phyloP scores from a whole-genome alignment of 805 yeast species.

The Kuraishia borneana region DNA sequence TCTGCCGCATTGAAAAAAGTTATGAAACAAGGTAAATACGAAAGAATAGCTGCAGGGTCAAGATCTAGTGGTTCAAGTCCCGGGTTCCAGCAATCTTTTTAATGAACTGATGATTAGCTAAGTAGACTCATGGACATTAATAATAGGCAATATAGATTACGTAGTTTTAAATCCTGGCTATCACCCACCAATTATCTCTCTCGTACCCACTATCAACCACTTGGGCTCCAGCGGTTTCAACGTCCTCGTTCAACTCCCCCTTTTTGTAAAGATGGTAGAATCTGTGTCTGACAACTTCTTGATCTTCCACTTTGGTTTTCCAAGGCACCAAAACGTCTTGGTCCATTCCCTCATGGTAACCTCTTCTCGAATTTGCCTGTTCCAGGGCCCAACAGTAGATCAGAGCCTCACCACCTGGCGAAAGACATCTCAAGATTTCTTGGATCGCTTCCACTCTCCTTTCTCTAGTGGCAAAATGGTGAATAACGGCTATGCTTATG shows the following conservation, averaged over 20 bases:
- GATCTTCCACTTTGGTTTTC: conserved; percentile 46
- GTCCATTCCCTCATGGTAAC: conserved; percentile 83
- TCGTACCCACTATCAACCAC: conserved; percentile 76
- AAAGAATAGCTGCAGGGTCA: conserved; percentile 44
- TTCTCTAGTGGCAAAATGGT: conserved; percentile 81
- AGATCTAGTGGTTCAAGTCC: conserved; percentile 2
- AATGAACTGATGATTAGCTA: conserved; percentile 1
- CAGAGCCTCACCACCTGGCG: conserved; percentile 53
- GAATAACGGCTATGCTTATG: conserved; percentile 89
- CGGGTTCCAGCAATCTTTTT: not conserved
- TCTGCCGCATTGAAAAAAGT: conserved; percentile 87
- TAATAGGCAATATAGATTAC: not conserved
- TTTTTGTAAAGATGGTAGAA: conserved; percentile 79
- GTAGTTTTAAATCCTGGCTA: conserved; percentile 18
- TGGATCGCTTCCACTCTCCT: conserved; percentile 68
- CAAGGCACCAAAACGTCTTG: conserved; percentile 95
- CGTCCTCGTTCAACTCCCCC: conserved; percentile 76
- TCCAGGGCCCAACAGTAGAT: conserved; percentile 97
- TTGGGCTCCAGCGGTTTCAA: conserved; percentile 55
- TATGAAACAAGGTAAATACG: conserved; percentile 88
- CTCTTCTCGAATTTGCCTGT: conserved; percentile 78
- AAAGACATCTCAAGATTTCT: conserved; percentile 49
- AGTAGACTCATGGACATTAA: no score
- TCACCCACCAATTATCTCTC: conserved; percentile 88
- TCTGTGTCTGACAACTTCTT: conserved; percentile 53